Evolutionary conservation across 1,284 basidiomycete species (phyloP).

Genomic region (Sporisorium reilianum): DNA sequence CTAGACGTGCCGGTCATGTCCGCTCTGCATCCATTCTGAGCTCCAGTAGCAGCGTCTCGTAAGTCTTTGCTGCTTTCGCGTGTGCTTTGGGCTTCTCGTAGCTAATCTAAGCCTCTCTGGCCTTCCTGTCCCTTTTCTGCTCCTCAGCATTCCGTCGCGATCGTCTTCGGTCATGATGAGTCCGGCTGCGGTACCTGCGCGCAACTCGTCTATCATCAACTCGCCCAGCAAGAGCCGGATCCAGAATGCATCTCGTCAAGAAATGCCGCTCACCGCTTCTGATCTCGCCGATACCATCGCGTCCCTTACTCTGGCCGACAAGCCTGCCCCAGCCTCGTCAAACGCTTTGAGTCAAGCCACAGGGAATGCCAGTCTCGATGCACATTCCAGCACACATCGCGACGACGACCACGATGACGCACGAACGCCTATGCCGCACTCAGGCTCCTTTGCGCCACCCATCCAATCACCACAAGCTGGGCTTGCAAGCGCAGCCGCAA

Average conservation of each 20-base stretch:
- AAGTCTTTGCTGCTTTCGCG: too few relatives aligned
- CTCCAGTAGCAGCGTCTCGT: conserved; percentile 47
- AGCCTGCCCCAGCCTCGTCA: background rate
- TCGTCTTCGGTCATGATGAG: conserved; percentile 46
- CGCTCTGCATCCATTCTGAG: conserved; percentile 46
- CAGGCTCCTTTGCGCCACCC: conserved; percentile 12
- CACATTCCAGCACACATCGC: background rate
- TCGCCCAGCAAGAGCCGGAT: conserved; percentile 16
- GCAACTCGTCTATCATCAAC: conserved; percentile 32
- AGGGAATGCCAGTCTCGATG: background rate
- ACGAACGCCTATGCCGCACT: conserved; percentile 18
- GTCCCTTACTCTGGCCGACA: conserved; percentile 29
- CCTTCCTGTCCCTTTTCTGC: background rate
- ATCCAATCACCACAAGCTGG: background rate
- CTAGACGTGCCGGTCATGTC: conserved; percentile 25
- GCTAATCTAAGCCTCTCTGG: too few relatives aligned
- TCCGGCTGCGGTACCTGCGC: conserved; percentile 30
- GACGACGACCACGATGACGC: conserved; percentile 11
- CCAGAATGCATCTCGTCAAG: background rate
- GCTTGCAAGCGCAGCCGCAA: background rate
- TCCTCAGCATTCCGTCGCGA: conserved; percentile 43
- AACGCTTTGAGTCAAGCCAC: background rate
- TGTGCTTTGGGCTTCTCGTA: too few relatives aligned
- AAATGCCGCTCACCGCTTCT: conserved; percentile 30
- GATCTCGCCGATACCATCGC: conserved; percentile 54